These are phyloP conservation scores for Paulownia fortunei DNA, from an alignment of 257 asterid species.

Conservation along the genomic window DNA sequence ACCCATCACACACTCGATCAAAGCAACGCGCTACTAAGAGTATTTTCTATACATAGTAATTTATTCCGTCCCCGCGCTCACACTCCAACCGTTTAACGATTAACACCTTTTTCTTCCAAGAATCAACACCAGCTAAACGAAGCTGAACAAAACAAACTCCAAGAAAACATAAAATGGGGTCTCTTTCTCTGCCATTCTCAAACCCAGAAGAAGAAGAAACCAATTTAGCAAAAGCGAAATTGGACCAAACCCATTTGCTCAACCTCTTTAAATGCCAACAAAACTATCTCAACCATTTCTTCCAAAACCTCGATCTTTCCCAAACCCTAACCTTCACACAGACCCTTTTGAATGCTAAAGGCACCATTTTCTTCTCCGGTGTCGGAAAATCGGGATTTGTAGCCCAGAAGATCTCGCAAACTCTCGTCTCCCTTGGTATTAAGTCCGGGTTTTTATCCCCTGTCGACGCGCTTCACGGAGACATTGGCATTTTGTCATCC, in stretches of 20 bases:
- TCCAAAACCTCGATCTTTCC: constrained; percentile 82
- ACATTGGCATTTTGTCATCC: constrained; percentile 79
- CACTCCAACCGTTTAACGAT: constrained; percentile 17
- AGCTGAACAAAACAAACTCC: constrained; percentile 9
- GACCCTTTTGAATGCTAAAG: constrained; percentile 66
- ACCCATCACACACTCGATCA: no score
- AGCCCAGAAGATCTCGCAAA: constrained; percentile 86
- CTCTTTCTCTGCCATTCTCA: constrained; percentile 43
- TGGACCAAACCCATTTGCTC: constrained; percentile 63
- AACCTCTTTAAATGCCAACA: constrained; percentile 90
- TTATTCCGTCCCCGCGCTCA: constrained; percentile 23
- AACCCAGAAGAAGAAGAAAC: constrained; percentile 24
- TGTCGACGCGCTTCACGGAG: constrained; percentile 94
- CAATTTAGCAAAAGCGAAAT: constrained; percentile 25
- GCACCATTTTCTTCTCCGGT: constrained; percentile 89
- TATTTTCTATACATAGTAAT: not conserved
- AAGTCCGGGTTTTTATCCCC: constrained; percentile 85
- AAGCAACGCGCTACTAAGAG: no score
- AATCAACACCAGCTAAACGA: not conserved
- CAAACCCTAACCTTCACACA: constrained; percentile 85
- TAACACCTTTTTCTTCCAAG: not conserved
- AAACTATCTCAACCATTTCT: constrained; percentile 85
- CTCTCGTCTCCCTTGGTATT: constrained; percentile 81
- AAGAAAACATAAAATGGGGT: constrained; percentile 47
- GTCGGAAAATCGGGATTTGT: constrained; percentile 97